Base-by-base conservation (phyloP, 164 flowering plant genomes). In the Berberis thunbergii region DNA sequence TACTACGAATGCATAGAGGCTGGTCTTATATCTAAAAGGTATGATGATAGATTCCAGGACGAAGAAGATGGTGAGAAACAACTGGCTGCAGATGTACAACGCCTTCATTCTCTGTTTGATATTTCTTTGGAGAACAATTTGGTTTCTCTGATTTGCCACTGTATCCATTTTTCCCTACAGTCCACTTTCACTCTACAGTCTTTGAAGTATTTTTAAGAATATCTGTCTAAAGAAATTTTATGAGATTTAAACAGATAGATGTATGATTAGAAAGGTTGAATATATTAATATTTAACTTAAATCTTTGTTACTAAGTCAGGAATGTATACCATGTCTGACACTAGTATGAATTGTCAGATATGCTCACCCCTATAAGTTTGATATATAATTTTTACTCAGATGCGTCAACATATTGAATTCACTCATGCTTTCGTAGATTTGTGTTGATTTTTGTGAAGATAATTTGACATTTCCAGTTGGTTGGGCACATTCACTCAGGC, bases 71-170 rank as follows among this genome's bases (percentile, higher is more conserved):
- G 72, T 6, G 88, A 78, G 42, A 74, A 78, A 43, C 83, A 79
- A 57, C 56, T 75, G 54, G 64, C 72, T 67, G 88, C 76, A 58
- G 97, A 88, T 78, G 84, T 95, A 39, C 77, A 79, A 61, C 88
- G 87, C 45, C 88, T 95, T 46, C 89, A 91, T 77, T 84, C 89
- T 49, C 72, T 95, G 26, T 95, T 95, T 75, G 97, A 95, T 69
- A 89, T 88, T 61, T 89, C 99, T 59, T 43, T 91, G 75, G 92
- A 91, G 74, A 86, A 88, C 76, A 95, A 88, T 78, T 79, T 91
- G 82, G 84, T 76, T 74, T 85, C 91, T 69, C 71, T 95, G 72
- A 81, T 95, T 63, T 89, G 98, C 77, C 98, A 95, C 41, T 95
- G 99, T 95, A 95, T 95, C 97, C 99, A 75, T 77, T 59, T 58